Evolutionary conservation across 352 stramenopile genomes (phyloP), one percentile per base, ranked within the genome.

Genomic region (Phytophthora fragariaefolia): DNA sequence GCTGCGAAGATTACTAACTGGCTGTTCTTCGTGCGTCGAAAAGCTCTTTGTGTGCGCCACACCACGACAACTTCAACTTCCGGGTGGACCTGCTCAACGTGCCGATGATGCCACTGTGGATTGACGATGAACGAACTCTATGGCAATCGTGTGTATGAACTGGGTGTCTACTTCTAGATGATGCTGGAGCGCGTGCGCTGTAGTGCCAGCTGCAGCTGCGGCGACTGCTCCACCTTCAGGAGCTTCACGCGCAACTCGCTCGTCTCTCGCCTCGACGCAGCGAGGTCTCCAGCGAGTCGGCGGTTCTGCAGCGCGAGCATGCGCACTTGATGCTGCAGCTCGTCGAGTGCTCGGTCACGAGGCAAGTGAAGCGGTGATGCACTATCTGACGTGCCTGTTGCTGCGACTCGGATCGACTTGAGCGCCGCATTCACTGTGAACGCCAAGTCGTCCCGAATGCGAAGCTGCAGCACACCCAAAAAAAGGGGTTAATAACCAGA

Each of bases 401-500:
- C 40, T 8, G 79, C 68, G 13, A 83, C 77, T 30, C 79, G 74
- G 48, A 93, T 92, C 8, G 87, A 95, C 53, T 87, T 87, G 28
- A 95, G 77, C 9, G 83, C 83, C 6, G 87, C 87, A 52, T 93
- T 93, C 17, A 92, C 83, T 36, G 82, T 92, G 66, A 90, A 92
- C 22, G 76, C 72, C 26, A 95, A 71, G 51, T 95, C 80, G 15
- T 91, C 81, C 10, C 87, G 84, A 51, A 93, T 84, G 13, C 87
- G 83, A 9, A 89, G 69, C 78, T 92, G 63, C 22, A 58, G 32
- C 17, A 9, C 30, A 28, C 26, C 13, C n/a, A 64, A 28, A 54
- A 46, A 10, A n/a, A n/a, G n/a, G n/a, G n/a, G n/a, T n/a, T n/a
- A n/a, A n/a, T n/a, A n/a, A n/a, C n/a, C n/a, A n/a, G n/a, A n/a